Evolutionary conservation across 2,329 filamentous ascomycete genomes (phyloP).

Genomic region (Colletotrichum sp.): DNA sequence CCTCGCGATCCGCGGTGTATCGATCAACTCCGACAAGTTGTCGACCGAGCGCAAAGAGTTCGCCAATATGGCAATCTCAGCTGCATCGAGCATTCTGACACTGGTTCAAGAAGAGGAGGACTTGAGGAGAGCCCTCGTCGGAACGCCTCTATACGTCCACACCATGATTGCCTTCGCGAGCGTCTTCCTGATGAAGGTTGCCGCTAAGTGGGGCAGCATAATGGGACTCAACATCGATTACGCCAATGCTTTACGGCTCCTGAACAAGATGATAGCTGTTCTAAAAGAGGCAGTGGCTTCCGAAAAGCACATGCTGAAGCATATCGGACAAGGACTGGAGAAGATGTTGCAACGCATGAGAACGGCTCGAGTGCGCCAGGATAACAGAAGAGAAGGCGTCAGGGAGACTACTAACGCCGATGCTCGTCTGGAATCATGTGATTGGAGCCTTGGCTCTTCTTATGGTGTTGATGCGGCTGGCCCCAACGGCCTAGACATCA

Average conservation of each 20-base stretch:
- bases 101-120: slow-evolving; percentile 37
- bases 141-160: slow-evolving; percentile 39
- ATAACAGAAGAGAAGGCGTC: accelerated
- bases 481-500: accelerated
- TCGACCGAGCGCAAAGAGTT: slow-evolving; percentile 19
- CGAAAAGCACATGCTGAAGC: slow-evolving; percentile 39
- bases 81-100: slow-evolving; percentile 38
- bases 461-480: accelerated
- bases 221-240: slow-evolving; percentile 38
- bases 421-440: background rate
- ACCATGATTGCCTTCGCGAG: slow-evolving; percentile 41
- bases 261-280: slow-evolving; percentile 35
- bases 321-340: slow-evolving; percentile 38
- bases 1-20: slow-evolving; percentile 6
- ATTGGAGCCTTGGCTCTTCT: background rate
- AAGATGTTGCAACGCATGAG: slow-evolving; percentile 33
- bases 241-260: slow-evolving; percentile 32
- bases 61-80: slow-evolving; percentile 32
- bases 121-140: slow-evolving; percentile 33
- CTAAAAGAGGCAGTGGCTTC: slow-evolving; percentile 33
- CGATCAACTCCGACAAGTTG: background rate
- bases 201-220: slow-evolving; percentile 35
- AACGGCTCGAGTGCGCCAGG: background rate
- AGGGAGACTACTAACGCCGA: accelerated
- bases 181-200: slow-evolving; percentile 41